Percentiles rank a stretch among this genome's conserved stretches.
phyloP scores from a whole-genome alignment of 2,329 filamentous ascomycete genomes.

The Fusarium haematococcum region DNA sequence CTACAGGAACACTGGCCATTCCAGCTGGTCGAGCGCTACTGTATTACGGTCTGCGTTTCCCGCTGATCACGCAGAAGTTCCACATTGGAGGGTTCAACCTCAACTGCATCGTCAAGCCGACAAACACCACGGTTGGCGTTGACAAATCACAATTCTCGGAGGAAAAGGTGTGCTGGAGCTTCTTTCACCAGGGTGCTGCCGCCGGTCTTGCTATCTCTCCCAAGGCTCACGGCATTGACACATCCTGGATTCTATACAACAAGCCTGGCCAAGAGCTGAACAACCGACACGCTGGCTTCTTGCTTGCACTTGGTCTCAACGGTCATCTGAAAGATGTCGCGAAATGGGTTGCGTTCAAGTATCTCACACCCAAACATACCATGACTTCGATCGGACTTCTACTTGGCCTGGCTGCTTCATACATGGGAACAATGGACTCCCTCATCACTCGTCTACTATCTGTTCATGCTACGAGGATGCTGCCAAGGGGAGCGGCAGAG shows the following conservation, averaged over 20 bases:
- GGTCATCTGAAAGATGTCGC: conserved; percentile 94
- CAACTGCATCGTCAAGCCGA: conserved; percentile 90
- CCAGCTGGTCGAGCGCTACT: conserved; percentile 88
- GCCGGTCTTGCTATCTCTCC: conserved; percentile 91
- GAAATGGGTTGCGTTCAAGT: conserved; percentile 99
- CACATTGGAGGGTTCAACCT: conserved; percentile 91
- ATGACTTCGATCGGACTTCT: conserved; percentile 99
- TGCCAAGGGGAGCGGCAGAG: conserved; percentile 92
- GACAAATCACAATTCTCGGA: conserved; percentile 90
- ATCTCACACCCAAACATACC: conserved; percentile 97
- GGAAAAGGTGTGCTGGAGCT: conserved; percentile 98
- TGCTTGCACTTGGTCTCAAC: conserved; percentile 91
- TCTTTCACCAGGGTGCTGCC: conserved; percentile 97
- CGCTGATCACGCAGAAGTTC: conserved; percentile 92
- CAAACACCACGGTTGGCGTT: conserved; percentile 92
- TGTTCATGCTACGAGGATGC: conserved; percentile 94
- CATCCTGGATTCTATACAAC: conserved; percentile 99
- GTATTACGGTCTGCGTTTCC: conserved; percentile 87
- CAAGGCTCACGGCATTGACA: conserved; percentile 92
- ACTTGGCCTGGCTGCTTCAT: conserved; percentile 90
- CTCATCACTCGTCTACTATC: conserved; percentile 92
- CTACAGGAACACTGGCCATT: conserved; percentile 87
- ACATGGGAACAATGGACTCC: conserved; percentile 97
- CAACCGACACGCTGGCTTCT: conserved; percentile 94
- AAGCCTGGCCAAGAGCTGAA: conserved; percentile 88